phyloP scores from a whole-genome alignment of 768 basidiomycete species.

The Collybia nuda region DNA sequence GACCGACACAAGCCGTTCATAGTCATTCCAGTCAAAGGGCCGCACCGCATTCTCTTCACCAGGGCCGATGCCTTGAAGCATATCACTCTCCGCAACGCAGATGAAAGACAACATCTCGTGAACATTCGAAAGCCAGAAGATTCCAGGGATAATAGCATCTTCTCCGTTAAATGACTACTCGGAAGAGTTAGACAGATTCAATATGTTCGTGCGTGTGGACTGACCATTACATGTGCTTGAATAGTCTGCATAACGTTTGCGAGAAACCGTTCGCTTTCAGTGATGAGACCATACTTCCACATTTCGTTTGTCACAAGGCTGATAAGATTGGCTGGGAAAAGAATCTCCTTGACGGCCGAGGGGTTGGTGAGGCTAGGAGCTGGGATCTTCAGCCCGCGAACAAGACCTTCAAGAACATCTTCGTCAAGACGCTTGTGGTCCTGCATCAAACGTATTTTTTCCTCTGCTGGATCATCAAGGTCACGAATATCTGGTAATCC shows the following conservation, averaged over 20 bases:
- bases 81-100: slow-evolving; percentile 97
- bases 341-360: slow-evolving; percentile 93
- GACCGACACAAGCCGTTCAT: slow-evolving; percentile 94
- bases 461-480: slow-evolving; percentile 89
- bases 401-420: slow-evolving; percentile 87
- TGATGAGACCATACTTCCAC: slow-evolving; percentile 99
- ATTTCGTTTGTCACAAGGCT: slow-evolving; percentile 99
- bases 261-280: slow-evolving; percentile 95
- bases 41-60: slow-evolving; percentile 91
- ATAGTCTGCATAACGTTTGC: slow-evolving; percentile 99
- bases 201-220: slow-evolving; percentile 28
- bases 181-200: slow-evolving; percentile 3
- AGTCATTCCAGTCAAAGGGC: slow-evolving; percentile 95
- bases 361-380: slow-evolving; percentile 87
- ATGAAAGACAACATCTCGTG: slow-evolving; percentile 99
- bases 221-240: slow-evolving; percentile 95
- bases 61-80: slow-evolving; percentile 96
- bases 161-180: slow-evolving; percentile 85
- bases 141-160: slow-evolving; percentile 93
- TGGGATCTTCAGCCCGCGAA: slow-evolving; percentile 92
- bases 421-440: slow-evolving; percentile 89
- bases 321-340: slow-evolving; percentile 99
- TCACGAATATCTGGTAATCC: slow-evolving; percentile 71
- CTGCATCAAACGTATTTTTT: slow-evolving; percentile 92
- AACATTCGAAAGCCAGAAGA: slow-evolving; percentile 99